These are phyloP conservation scores for Penicillium concentricum DNA, from an alignment of 2,329 filamentous ascomycete species.

Conservation along the genomic window DNA sequence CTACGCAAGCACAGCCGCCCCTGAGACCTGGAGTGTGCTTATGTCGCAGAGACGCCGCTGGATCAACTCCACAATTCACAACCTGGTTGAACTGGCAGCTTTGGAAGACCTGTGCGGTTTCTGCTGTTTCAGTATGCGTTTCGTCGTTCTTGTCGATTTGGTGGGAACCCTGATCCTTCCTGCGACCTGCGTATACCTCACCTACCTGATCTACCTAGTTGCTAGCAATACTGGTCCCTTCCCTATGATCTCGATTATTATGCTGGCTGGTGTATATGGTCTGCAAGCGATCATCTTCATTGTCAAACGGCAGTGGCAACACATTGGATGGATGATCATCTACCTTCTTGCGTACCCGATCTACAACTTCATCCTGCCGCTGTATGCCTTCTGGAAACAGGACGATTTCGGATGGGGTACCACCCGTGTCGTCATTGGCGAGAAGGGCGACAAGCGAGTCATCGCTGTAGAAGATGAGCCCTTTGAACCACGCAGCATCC, in stretches of 20 bases:
- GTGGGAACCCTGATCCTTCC: slow-evolving; percentile 90
- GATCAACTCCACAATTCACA: slow-evolving; percentile 99
- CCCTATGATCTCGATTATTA: slow-evolving; percentile 81
- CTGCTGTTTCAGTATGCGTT: slow-evolving; percentile 98
- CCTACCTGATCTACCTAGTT: slow-evolving; percentile 79
- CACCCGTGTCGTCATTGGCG: slow-evolving; percentile 93
- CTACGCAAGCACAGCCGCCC: slow-evolving; percentile 88
- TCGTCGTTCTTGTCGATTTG: slow-evolving; percentile 92
- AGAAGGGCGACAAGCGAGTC: slow-evolving; percentile 88
- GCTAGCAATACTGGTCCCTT: slow-evolving; percentile 70
- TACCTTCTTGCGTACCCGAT: slow-evolving; percentile 95
- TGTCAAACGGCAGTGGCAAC: slow-evolving; percentile 95
- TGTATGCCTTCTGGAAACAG: slow-evolving; percentile 99
- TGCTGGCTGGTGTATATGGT: slow-evolving; percentile 90
- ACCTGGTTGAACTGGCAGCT: slow-evolving; percentile 84
- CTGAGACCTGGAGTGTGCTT: slow-evolving; percentile 89
- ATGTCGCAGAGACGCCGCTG: slow-evolving; percentile 97
- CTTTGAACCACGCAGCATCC: slow-evolving; percentile 90
- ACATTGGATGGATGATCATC: slow-evolving; percentile 99
- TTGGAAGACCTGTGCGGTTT: slow-evolving; percentile 96
- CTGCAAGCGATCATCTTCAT: slow-evolving; percentile 96
- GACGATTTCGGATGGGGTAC: slow-evolving; percentile 99
- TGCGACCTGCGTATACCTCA: slow-evolving; percentile 82
- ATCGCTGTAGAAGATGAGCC: slow-evolving; percentile 78
- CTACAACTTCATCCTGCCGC: slow-evolving; percentile 83